These are phyloP conservation scores for Spinellus fusiger DNA, from an alignment of 192 early-diverging fungal species.

Conservation along the genomic window DNA sequence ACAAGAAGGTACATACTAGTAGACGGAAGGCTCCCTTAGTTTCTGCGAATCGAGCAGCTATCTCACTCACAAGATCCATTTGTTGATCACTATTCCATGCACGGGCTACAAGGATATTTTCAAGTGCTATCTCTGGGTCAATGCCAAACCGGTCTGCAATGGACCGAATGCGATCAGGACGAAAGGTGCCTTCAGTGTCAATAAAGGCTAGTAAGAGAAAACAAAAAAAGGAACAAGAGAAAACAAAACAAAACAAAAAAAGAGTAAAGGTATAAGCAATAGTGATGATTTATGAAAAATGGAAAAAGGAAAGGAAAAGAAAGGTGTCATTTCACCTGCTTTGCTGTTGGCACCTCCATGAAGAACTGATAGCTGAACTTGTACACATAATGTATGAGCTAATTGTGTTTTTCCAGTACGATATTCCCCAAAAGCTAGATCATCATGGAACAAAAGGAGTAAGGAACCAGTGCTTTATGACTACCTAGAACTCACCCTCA, in stretches of 20 bases:
- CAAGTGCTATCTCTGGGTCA: conserved; percentile 56
- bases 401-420: conserved; percentile 85
- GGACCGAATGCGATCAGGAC: conserved; percentile 69
- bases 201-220: conserved; percentile 22
- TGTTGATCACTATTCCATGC: conserved; percentile 85
- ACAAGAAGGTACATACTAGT: conserved; percentile 30
- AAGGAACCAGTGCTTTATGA: background rate
- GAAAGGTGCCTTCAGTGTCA: conserved; percentile 68
- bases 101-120: conserved; percentile 74
- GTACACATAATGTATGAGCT: conserved; percentile 72
- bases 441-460: background rate
- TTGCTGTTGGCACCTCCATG: conserved; percentile 79
- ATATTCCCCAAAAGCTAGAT: conserved; percentile 76
- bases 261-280: background rate
- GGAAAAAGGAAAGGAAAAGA: background rate
- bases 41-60: conserved; percentile 69
- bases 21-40: conserved; percentile 53
- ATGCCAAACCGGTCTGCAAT: conserved; percentile 69
- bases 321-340: conserved; percentile 34
- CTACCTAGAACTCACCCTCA: conserved; percentile 32
- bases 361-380: conserved; percentile 58
- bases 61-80: conserved; percentile 69
- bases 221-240: background rate
- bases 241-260: background rate
- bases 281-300: background rate